phyloP scores from a whole-genome alignment of 1,284 basidiomycete species.

The Sphagnurus paluster region DNA sequence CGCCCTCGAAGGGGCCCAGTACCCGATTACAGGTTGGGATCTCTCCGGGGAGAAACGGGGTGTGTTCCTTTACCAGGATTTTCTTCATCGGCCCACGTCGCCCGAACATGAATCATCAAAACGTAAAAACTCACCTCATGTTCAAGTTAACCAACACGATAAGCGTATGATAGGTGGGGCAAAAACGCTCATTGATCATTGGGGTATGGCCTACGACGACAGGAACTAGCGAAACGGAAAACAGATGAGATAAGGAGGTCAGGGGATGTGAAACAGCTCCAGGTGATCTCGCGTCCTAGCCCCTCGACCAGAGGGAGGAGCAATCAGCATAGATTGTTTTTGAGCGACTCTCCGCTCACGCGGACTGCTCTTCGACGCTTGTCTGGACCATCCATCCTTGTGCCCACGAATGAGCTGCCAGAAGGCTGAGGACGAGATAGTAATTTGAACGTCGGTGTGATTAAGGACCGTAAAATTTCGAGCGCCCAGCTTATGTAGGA shows the following conservation, averaged over 20 bases:
- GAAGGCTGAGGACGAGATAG: conserved; percentile 59
- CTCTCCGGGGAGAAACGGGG: conserved; percentile 46
- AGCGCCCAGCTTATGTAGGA: conserved; percentile 8
- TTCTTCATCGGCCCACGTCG: conserved; percentile 59
- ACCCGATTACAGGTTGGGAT: conserved; percentile 31
- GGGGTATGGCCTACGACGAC: conserved; percentile 10
- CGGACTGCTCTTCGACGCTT: conserved; percentile 72
- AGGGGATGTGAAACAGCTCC: conserved; percentile 67
- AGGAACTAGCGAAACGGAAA: conserved; percentile 7
- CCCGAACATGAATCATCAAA: conserved; percentile 4
- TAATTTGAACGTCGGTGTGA: conserved; percentile 72
- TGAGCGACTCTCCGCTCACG: conserved; percentile 48
- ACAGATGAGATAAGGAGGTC: conserved; percentile 12
- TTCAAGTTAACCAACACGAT: not conserved
- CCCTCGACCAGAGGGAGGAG: conserved; percentile 84
- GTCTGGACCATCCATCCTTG: conserved; percentile 82
- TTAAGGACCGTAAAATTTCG: conserved; percentile 15
- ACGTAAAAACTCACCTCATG: conserved; percentile 30
- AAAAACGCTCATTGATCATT: not conserved
- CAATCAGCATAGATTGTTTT: conserved; percentile 91
- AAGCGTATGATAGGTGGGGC: not conserved
- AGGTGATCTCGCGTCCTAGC: conserved; percentile 89
- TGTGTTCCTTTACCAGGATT: conserved; percentile 86
- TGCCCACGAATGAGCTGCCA: conserved; percentile 29
- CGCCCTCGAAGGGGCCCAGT: conserved; percentile 14